Conservation (phyloP, 2,329 filamentous ascomycete genomes). For the Monosporascus sp. region DNA sequence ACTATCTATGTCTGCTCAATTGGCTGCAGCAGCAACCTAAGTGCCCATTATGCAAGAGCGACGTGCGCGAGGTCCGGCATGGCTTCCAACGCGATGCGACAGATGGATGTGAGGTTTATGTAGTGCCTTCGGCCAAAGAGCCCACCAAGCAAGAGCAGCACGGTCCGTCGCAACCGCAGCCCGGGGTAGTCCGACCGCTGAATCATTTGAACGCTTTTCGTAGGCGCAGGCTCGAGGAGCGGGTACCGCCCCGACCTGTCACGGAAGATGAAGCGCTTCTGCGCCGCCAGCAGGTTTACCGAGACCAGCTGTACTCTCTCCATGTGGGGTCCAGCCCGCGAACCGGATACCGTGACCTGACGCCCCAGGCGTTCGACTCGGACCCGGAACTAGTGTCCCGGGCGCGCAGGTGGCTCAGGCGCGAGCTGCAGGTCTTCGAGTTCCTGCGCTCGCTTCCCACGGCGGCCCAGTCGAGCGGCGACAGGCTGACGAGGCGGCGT, state of each 20-base stretch:
- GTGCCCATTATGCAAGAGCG: slow-evolving; percentile 73
- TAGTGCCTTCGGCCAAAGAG: slow-evolving; percentile 34
- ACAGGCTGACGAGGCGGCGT: slow-evolving; percentile 32
- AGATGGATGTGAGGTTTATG: slow-evolving; percentile 52
- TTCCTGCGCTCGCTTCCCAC: slow-evolving; percentile 49
- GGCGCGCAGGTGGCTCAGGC: slow-evolving; percentile 74
- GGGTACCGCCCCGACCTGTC: slow-evolving; percentile 15
- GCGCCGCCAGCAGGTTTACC: slow-evolving; percentile 68
- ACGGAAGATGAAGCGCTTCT: slow-evolving; percentile 36
- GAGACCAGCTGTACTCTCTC: slow-evolving; percentile 64
- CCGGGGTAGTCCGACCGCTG: not conserved
- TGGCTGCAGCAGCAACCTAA: slow-evolving; percentile 70
- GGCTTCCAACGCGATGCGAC: slow-evolving; percentile 45
- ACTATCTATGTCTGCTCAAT: slow-evolving; percentile 76
- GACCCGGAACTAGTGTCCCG: slow-evolving; percentile 67
- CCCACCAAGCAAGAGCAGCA: slow-evolving; percentile 1
- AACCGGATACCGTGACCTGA: slow-evolving; percentile 72
- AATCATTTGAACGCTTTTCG: not conserved
- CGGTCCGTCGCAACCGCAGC: slow-evolving; percentile 3
- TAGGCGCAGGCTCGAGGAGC: slow-evolving; percentile 10
- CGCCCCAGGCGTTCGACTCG: slow-evolving; percentile 57
- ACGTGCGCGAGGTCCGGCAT: slow-evolving; percentile 58
- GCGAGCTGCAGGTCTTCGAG: slow-evolving; percentile 78
- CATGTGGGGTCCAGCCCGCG: slow-evolving; percentile 77
- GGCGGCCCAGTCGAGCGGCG: slow-evolving; percentile 11